Conservation (phyloP, 2,329 filamentous ascomycete species). For the Penicillium vulpinum region DNA sequence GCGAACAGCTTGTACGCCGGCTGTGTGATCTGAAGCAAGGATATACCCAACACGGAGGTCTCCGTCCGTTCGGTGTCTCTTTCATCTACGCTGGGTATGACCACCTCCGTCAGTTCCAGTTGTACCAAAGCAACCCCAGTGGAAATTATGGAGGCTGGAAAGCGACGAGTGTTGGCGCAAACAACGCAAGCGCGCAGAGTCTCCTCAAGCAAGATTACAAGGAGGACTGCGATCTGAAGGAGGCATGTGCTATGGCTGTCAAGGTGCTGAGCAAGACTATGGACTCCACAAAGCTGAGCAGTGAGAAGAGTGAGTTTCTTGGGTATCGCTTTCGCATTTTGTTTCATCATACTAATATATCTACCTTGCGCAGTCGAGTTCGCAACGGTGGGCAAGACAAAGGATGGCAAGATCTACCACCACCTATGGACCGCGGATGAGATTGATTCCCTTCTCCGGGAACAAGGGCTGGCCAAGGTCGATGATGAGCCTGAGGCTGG, state of each 20-base stretch:
- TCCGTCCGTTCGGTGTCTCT: conserved; percentile 95
- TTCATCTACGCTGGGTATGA: conserved; percentile 99
- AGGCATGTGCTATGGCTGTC: conserved; percentile 94
- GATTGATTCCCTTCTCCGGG: conserved; percentile 89
- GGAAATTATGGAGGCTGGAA: conserved; percentile 99
- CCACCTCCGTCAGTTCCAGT: conserved; percentile 91
- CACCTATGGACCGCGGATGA: conserved; percentile 96
- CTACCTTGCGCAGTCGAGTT: conserved; percentile 73
- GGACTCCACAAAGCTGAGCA: conserved; percentile 98
- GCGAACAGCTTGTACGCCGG: conserved; percentile 94
- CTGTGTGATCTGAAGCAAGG: conserved; percentile 98
- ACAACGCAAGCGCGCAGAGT: conserved; percentile 96
- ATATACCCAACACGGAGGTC: conserved; percentile 97
- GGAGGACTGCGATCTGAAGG: conserved; percentile 93
- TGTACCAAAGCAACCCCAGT: conserved; percentile 98
- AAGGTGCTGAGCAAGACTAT: conserved; percentile 99
- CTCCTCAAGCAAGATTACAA: conserved; percentile 99
- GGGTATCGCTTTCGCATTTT: not conserved
- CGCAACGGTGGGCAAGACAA: conserved; percentile 93
- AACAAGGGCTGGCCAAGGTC: conserved; percentile 90
- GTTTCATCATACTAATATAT: conserved; percentile 17
- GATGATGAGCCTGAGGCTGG: conserved; percentile 65
- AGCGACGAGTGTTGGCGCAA: conserved; percentile 94
- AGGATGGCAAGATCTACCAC: conserved; percentile 96
- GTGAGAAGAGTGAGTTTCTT: conserved; percentile 84